Evolutionary conservation across 352 stramenopile species (phyloP), one percentile per base, ranked within the genome.

Genomic region (Saprolegnia diclina): DNA sequence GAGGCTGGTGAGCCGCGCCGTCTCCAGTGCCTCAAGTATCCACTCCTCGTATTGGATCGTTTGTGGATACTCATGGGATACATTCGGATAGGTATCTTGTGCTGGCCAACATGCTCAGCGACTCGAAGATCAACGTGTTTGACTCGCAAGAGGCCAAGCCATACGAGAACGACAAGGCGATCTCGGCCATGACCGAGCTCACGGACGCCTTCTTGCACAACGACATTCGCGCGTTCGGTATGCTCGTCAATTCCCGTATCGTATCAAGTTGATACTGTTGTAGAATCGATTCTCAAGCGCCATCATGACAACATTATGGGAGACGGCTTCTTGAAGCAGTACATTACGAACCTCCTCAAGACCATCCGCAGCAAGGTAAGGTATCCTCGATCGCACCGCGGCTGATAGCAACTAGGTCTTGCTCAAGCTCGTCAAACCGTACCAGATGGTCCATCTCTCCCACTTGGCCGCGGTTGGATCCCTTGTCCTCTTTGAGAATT

Each of bases 141-240:
- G 92, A 98, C 79, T 96, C 85, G 24, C 94, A 98, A 66, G 94
- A 94, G 50, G 87, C 87, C 61, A 94, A 94, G 67, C 87, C 88
- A 29, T 97, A 96, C 75, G 88, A 97, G 64, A 95, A 98, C 72
- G 93, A 98, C 81, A 95, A 93, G 22, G 92, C 98, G 73, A 97
- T 98, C 74, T 76, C 85, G 11, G 94, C 94, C 19, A 99, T 99
- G 95, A 98, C 94, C 1, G 90, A 97, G 71, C 80, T 99, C 53
- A 96, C 96, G 0, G 83, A 97, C 37, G 92, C 94, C 7, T 99
- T 98, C 75, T 80, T 98, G 62, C 88, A 88, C 73, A 90, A 98
- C 74, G 90, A 98, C 72, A 98, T 99, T 73, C 87, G 96, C 74
- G 87, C 77, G 35, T 99, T 99, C 79, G 63, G 63, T 69, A 61